Base-by-base conservation (phyloP, 148 eudicot genomes). In the Camellia japonica region DNA sequence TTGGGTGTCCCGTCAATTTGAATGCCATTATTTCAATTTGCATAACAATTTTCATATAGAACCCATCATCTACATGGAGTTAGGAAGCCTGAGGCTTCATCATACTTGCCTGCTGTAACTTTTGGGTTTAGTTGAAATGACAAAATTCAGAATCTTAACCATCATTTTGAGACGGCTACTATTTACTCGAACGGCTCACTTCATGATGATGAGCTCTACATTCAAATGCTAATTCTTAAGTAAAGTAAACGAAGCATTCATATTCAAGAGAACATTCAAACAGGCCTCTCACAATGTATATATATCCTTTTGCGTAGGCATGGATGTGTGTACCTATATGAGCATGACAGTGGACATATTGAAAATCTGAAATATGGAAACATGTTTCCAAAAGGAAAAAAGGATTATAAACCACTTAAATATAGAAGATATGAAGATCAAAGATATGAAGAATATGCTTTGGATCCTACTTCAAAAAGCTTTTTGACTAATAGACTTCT, bases 381-480 rank as follows among this genome's bases (percentile, higher is more conserved):
- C 71, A 67, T 67, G 71, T 42, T 67, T 67, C 71, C 71, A 67
- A 15, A n/a, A 67, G 3, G 47, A 41, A 41, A 15, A 67, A 67
- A 42, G 49, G 5, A n/a, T 4, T 67, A 41, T 5, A 42, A 67
- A 67, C 19, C 6, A 55, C 5, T 55, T 55, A 20, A 63, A 0
- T n/a, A n/a, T n/a, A 65, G 9, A 65, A 67, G 43, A 41, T 8
- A 14, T 14, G 18, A 67, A 68, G 42, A 38, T 66, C 69, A 16
- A 68, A 15, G 19, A 43, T 6, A 14, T 6, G 7, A 68, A 4
- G 71, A 42, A 68, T 15, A 42, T 42, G 44, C 51, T 68, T 68
- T 68, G 49, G 16, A 42, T 68, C 51, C 52, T 43, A 6, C 71
- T 15, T 42, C 51, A 42, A n/a, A 30, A 68, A 68, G 71, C 51